A percentile compares a stretch with the other conserved stretches of the same genome.
Evolutionary conservation across 1,139 yeast species (phyloP).

Genomic region (Magnusiomyces suaveolens): DNA sequence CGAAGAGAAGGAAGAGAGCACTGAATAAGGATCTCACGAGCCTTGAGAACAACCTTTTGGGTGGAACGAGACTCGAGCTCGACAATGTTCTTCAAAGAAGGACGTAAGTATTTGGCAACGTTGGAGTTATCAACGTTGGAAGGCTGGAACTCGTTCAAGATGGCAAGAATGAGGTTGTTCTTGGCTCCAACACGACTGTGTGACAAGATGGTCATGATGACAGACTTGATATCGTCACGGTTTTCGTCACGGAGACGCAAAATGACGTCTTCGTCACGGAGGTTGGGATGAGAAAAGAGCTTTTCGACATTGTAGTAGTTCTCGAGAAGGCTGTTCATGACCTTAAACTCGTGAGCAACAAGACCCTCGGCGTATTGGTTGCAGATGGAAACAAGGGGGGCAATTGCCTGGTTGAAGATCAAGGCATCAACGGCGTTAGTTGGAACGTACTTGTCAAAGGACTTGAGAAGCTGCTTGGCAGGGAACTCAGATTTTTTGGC

Average conservation of each 20-base stretch:
- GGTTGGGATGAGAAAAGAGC: conserved; percentile 62
- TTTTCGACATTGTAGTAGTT: conserved; percentile 71
- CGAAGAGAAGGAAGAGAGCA: conserved; percentile 92
- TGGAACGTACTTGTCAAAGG: conserved; percentile 47
- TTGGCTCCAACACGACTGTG: conserved; percentile 92
- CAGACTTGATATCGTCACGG: conserved; percentile 65
- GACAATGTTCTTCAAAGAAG: conserved; percentile 65
- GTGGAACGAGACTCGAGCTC: conserved; percentile 83
- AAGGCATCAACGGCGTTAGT: conserved; percentile 37
- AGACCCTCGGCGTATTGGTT: conserved; percentile 64
- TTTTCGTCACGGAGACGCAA: conserved; percentile 79
- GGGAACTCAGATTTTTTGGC: conserved; percentile 82
- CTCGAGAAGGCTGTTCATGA: conserved; percentile 57
- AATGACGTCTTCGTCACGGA: conserved; percentile 70
- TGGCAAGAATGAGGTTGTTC: conserved; percentile 79
- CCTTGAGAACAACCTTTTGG: conserved; percentile 91
- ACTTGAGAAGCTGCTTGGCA: conserved; percentile 65
- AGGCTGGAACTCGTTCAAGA: conserved; percentile 64
- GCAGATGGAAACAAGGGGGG: conserved; percentile 67
- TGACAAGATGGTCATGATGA: conserved; percentile 63
- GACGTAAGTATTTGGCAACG: conserved; percentile 61
- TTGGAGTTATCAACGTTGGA: conserved; percentile 46
- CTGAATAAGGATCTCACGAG: conserved; percentile 91
- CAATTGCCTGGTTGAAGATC: conserved; percentile 48
- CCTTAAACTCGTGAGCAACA: conserved; percentile 70